Base-by-base conservation (phyloP, 2,329 filamentous ascomycete genomes). In the Hypoxylon sp. region DNA sequence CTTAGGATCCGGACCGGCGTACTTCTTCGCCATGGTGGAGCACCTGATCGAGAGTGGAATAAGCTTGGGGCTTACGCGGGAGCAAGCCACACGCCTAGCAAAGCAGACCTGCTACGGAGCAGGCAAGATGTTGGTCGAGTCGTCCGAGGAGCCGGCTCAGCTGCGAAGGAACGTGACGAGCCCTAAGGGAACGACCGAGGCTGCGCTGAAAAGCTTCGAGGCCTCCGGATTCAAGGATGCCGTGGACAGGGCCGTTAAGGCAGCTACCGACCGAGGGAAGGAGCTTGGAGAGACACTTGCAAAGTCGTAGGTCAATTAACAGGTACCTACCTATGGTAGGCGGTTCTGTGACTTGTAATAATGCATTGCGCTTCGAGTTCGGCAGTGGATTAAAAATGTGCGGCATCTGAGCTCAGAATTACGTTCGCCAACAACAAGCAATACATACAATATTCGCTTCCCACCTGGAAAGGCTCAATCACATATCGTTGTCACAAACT, bases 11-110 rank as follows among this genome's bases (percentile, higher is more conserved):
- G 84, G 84, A 1, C 84, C 84, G 0, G 84, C 84, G 0, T 86
- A 86, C 77, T 86, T 86, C 77, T 86, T 86, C 73, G 83, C 83
- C 70, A 80, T 86, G 75, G 84, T 86, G 6, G 84, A 86, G 72
- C 83, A 86, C 74, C 77, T 86, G 50, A 82, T 84, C 58, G 74
- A 81, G 57, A 82, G 81, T 65, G 84, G 80, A 11, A 79, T 77
- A 7, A 75, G 76, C n/a, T 76, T 85, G 1, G 84, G 84, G 1
- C 79, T 86, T 27, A 79, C 83, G 0, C 74, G 77, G 17, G 84
- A 85, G 62, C 84, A 86, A 74, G 84, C 84, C n/a, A 81, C 80
- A 10, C 81, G 83, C 0, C 76, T 85, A 17, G 84, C 84, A 8
- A 84, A 80, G 68, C 84, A 86, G 77, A 86, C 84, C 0, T 85